Evolutionary conservation across 179 eudicot genomes (phyloP).

Genomic region (Gypsophila paniculata): DNA sequence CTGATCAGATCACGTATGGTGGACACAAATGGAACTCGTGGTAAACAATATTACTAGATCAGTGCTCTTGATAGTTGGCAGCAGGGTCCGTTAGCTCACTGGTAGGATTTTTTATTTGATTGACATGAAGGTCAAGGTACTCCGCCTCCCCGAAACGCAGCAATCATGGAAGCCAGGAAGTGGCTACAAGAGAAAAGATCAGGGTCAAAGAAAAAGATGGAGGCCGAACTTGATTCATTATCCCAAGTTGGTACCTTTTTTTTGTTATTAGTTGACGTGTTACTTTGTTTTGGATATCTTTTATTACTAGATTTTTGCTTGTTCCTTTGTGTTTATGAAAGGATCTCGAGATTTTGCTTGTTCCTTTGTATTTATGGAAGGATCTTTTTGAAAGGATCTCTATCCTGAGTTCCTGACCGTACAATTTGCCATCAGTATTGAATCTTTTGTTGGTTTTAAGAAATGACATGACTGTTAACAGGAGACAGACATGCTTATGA

Average conservation of each 20-base stretch:
- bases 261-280: conserved; percentile 16
- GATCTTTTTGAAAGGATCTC: too few species aligned
- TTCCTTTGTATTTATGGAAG: conserved; percentile 6
- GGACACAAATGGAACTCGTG: conserved; percentile 28
- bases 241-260: conserved; percentile 41
- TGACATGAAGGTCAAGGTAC: conserved; percentile 24
- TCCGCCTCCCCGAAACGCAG: conserved; percentile 43
- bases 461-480: background rate
- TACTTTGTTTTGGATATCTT: conserved; percentile 1
- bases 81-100: background rate
- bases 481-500: background rate
- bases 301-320: background rate
- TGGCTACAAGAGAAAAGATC: conserved; percentile 78
- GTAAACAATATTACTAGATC: conserved; percentile 16
- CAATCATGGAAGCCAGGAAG: conserved; percentile 67
- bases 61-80: background rate
- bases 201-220: conserved; percentile 41
- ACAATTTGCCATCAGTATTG: background rate
- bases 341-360: background rate
- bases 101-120: conserved; percentile 10
- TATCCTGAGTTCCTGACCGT: too few species aligned
- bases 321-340: conserved; percentile 10
- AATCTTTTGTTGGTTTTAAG: background rate
- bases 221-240: conserved; percentile 29
- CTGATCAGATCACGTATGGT: conserved; percentile 57